Evolutionary conservation across 2,329 filamentous ascomycete species (phyloP), one percentile per base, ranked within the genome.

Genomic region (Clarireedia sp.): DNA sequence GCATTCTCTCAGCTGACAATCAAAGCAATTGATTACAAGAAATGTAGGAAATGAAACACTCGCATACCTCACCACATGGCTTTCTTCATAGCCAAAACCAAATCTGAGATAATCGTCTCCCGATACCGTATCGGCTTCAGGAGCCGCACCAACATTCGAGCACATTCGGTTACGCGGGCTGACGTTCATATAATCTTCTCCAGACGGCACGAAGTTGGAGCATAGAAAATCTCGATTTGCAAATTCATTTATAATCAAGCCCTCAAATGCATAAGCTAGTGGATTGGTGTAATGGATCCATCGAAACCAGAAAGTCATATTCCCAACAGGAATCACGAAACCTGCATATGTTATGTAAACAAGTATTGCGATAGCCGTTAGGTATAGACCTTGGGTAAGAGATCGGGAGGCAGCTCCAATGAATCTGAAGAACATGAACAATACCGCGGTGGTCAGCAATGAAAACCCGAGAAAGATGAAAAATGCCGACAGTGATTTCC

Each of bases 161-260:
- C 86, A 89, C 16, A 83, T 74, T 33, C 54, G 57, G 29, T 67
- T 45, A 1, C 53, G 37, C 1, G 58, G 44, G 9, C 54, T 23
- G 2, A 60, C 48, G 24, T 61, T 52, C 8, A 19, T 48, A 45
- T 66, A 66, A 1, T 41, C 37, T 19, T 36, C 36, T 2, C 52
- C 52, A 29, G 19, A 36, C 2, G 66, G 67, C 3, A 67, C 57
- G 38, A 64, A 64, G 7, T 50, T 33, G 0, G 46, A 33, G 51
- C 67, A 68, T 26, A 57, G 54, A 33, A 66, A 63, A 8, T 53
- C 48, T 8, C 61, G 57, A 23, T 56, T 60, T 46, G 53, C 57
- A 47, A 95, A 95, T 69, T 96, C 90, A 71, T 95, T 95, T 60
- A 89, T 79, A 78, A 92, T 86, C 19, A 95, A 76, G 0, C 83